phyloP scores from a whole-genome alignment of 2,329 filamentous ascomycete genomes.

The Hirsutella thompsonii region DNA sequence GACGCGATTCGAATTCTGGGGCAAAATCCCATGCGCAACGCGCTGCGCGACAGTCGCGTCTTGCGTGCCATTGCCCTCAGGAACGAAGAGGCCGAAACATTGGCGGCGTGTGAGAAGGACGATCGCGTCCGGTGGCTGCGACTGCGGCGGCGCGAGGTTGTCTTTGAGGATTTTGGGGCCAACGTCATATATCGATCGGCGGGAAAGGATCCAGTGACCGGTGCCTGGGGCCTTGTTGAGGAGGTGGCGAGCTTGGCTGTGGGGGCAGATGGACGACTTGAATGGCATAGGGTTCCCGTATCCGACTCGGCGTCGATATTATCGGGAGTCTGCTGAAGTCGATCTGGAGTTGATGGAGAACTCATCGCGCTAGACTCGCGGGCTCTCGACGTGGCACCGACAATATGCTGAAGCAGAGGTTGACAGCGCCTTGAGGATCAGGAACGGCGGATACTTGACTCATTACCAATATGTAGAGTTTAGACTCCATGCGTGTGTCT shows the following conservation, averaged over 20 bases:
- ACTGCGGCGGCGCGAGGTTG: slow-evolving; percentile 22
- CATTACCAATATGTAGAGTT: no score
- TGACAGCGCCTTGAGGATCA: no score
- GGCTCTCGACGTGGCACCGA: no score
- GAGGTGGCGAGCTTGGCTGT: slow-evolving; percentile 21
- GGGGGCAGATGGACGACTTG: slow-evolving; percentile 15
- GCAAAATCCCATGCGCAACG: slow-evolving; percentile 28
- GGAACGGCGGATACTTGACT: no score
- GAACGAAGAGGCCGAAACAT: slow-evolving; percentile 21
- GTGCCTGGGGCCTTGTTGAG: slow-evolving; percentile 23
- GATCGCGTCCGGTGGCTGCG: slow-evolving; percentile 24
- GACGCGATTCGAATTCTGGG: slow-evolving; percentile 27
- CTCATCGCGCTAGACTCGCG: no score
- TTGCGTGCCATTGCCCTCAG: slow-evolving; percentile 25
- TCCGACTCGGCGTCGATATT: slow-evolving; percentile 19
- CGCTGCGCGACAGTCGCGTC: slow-evolving; percentile 27
- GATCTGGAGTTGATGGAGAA: no score
- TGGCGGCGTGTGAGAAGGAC: slow-evolving; percentile 16
- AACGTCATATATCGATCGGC: slow-evolving; percentile 24
- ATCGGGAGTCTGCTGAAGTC: slow-evolving; percentile 13
- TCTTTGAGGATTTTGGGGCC: slow-evolving; percentile 24
- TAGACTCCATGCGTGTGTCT: no score
- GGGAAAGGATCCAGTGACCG: slow-evolving; percentile 16
- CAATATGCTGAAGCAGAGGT: no score
- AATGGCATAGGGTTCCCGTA: slow-evolving; percentile 22